phyloP scores from a whole-genome alignment of 2,329 filamentous ascomycete species.

The Phoma sp. region DNA sequence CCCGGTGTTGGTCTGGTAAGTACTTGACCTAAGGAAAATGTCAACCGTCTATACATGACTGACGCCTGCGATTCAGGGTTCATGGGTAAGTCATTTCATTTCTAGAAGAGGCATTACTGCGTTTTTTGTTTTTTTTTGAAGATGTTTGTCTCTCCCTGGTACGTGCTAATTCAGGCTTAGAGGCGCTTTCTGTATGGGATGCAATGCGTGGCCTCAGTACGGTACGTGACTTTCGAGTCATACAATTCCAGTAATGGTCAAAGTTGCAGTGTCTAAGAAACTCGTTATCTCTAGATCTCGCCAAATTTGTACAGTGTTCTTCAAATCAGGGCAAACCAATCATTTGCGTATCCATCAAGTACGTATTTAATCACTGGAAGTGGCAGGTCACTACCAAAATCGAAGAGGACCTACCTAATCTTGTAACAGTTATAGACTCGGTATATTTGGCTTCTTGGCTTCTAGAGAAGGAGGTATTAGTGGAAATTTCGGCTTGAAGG shows the following conservation, averaged over 20 bases:
- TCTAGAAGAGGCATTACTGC: background rate
- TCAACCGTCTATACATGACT: background rate
- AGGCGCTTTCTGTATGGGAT: conserved; percentile 53
- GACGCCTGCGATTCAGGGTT: background rate
- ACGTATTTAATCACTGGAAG: background rate
- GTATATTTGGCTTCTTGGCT: conserved; percentile 50
- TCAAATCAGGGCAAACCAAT: background rate
- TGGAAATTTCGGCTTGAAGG: conserved; percentile 45
- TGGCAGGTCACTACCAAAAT: background rate
- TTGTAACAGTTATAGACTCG: conserved; percentile 40
- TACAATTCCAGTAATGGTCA: background rate
- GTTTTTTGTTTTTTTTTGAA: background rate
- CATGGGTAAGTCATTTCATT: background rate
- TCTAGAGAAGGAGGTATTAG: conserved; percentile 53
- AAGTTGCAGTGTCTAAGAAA: background rate
- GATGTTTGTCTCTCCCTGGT: background rate
- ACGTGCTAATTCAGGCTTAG: conserved; percentile 1
- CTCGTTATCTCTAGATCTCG: background rate
- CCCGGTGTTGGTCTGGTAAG: background rate
- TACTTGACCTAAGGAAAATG: background rate
- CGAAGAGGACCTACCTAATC: background rate
- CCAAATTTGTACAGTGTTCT: background rate
- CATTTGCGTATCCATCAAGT: conserved; percentile 2
- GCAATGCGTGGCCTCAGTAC: conserved; percentile 62
- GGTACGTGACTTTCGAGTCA: conserved; percentile 39